Conservation (phyloP, 805 yeast species). For the Nakazawaea populi region DNA sequence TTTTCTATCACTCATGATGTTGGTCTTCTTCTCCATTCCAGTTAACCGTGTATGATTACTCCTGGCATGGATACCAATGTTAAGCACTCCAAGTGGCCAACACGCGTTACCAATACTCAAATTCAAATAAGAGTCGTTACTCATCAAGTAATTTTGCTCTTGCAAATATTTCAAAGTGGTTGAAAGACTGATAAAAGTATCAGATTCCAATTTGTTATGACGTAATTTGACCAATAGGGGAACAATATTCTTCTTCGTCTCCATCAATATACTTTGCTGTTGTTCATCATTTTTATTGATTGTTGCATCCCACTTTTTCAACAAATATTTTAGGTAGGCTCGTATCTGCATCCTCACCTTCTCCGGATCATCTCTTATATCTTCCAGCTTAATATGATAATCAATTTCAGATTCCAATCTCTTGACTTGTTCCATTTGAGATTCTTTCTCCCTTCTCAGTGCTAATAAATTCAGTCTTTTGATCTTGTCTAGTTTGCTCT, state of each 20-base stretch:
- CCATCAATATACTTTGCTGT: constrained; percentile 24
- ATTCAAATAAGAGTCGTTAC: constrained; percentile 66
- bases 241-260: constrained; percentile 43
- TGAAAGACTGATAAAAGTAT: constrained; percentile 46
- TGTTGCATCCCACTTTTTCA: constrained; percentile 30
- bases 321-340: constrained; percentile 38
- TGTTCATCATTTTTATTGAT: neutral
- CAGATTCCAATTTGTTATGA: constrained; percentile 28
- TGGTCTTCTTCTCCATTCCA: constrained; percentile 46
- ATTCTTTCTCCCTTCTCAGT: constrained; percentile 14
- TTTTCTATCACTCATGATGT: constrained; percentile 72
- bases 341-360: constrained; percentile 36
- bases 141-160: constrained; percentile 37
- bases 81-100: constrained; percentile 86
- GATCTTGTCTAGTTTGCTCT: constrained; percentile 17
- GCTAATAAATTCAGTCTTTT: constrained; percentile 6
- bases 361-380: constrained; percentile 25
- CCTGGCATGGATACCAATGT: constrained; percentile 76
- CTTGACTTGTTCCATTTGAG: constrained; percentile 21
- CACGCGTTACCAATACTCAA: constrained; percentile 83
- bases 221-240: constrained; percentile 53
- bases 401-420: constrained; percentile 22
- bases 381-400: constrained; percentile 20
- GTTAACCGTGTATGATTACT: constrained; percentile 55
- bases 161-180: constrained; percentile 63